Conservation (phyloP, 805 yeast species). For the Ogataea methanolica region DNA sequence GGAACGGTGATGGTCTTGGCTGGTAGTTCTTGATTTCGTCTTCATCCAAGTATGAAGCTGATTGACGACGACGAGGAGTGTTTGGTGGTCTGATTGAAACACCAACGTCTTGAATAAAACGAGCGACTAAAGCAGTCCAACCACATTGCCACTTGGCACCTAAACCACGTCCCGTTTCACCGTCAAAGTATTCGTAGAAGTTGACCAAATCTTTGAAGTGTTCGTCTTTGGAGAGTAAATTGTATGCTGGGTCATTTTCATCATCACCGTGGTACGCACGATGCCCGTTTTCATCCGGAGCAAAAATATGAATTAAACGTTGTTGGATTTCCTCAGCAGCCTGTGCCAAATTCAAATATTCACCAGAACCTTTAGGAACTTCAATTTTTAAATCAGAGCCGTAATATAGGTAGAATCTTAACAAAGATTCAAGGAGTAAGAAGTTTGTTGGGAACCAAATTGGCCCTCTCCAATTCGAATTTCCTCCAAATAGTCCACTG, state of each 20-base stretch:
- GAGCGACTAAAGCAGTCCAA: slow-evolving; percentile 92
- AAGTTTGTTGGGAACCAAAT: slow-evolving; percentile 95
- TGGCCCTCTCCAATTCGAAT: slow-evolving; percentile 97
- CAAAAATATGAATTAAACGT: slow-evolving; percentile 71
- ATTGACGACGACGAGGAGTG: slow-evolving; percentile 24
- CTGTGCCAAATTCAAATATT: slow-evolving; percentile 70
- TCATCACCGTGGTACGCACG: slow-evolving; percentile 79
- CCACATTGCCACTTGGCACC: slow-evolving; percentile 96
- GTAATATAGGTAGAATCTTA: slow-evolving; percentile 81
- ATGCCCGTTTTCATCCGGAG: slow-evolving; percentile 53
- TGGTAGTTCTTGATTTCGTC: slow-evolving; percentile 38
- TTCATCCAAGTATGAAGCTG: slow-evolving; percentile 21
- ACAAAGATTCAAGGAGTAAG: slow-evolving; percentile 78
- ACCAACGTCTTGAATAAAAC: slow-evolving; percentile 88
- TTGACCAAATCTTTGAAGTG: slow-evolving; percentile 71
- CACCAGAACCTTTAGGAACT: slow-evolving; percentile 84
- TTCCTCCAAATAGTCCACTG: slow-evolving; percentile 93
- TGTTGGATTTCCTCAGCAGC: slow-evolving; percentile 89
- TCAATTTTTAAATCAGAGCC: slow-evolving; percentile 83
- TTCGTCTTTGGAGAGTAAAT: slow-evolving; percentile 52
- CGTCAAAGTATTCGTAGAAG: slow-evolving; percentile 87
- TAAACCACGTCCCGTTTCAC: slow-evolving; percentile 89
- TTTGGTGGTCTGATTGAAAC: slow-evolving; percentile 55
- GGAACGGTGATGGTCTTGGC: slow-evolving; percentile 37
- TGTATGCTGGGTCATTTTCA: slow-evolving; percentile 23